Base-by-base conservation (phyloP, 257 asterid species). In the Solanum habrochaites region DNA sequence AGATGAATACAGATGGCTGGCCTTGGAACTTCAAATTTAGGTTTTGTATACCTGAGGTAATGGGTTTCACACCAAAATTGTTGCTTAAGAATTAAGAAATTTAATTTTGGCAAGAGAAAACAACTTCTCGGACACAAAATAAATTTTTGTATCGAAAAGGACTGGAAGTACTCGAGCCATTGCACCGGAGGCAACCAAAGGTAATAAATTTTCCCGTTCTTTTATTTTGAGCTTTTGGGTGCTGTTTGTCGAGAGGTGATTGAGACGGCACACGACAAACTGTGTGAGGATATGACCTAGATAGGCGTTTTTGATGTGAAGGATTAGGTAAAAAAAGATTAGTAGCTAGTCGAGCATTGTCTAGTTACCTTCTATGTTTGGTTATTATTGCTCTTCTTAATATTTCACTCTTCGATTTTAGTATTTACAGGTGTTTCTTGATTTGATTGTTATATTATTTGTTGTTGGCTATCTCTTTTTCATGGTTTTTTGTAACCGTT, bases 1-100 rank as follows among this genome's bases (percentile, higher is more conserved):
- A 10, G 75, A 49, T 31, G 52, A 85, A 69, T n/a, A 49, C 70
- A 45, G 29, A 88, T 85, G 91, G 37, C 87, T 29, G 88, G 88
- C 72, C 11, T 88, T 58, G 86, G 78, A 85, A 29, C 43, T 64
- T 81, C 85, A 83, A 88, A 81, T 32, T 84, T 86, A 62, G 86
- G 88, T 42, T 71, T 87, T 42, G n/a, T n/a, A n/a, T 78, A 56
- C 88, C 86, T 6, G 60, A 52, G 74, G 83, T 21, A 42, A 21
- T 60, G 35, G 60, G 56, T 37, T 49, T 45, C 83, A 23, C 86
- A 86, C 67, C 32, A 66, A 56, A 67, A 37, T 25, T 78, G 43
- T 27, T 74, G 86, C 85, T n/a, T n/a, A n/a, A n/a, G n/a, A n/a
- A n/a, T 52, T n/a, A 83, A 88, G 82, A 85, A 74, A 47, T 43